Conservation (phyloP, 1,139 yeast genomes). For the Suhomyces choctaworum region DNA sequence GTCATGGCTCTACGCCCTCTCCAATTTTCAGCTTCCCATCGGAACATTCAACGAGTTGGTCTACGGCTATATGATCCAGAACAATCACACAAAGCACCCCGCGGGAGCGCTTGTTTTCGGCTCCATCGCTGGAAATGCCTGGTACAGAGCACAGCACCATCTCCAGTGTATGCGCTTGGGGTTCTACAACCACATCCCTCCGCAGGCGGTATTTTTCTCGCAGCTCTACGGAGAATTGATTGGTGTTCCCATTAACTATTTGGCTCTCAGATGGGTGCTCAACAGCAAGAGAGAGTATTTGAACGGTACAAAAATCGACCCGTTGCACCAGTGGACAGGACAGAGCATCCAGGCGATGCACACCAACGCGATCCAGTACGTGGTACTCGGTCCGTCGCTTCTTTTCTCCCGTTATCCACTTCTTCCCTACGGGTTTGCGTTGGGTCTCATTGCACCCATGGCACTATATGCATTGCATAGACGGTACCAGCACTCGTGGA, state of each 20-base stretch:
- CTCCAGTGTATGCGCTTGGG: conserved; percentile 51
- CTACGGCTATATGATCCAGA: conserved; percentile 47
- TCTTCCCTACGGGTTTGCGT: conserved; percentile 46
- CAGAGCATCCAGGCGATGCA: conserved; percentile 42
- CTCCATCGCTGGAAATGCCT: conserved; percentile 53
- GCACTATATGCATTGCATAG: conserved; percentile 32
- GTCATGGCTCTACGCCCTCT: conserved; percentile 51
- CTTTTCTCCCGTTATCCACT: conserved; percentile 41
- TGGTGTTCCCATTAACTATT: conserved; percentile 52
- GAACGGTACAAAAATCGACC: conserved; percentile 40
- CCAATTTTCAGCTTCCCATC: conserved; percentile 52
- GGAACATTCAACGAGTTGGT: conserved; percentile 53
- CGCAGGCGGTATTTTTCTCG: conserved; percentile 46
- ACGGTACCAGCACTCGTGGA: conserved; percentile 19
- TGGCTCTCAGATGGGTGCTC: conserved; percentile 49
- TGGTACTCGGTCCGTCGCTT: conserved; percentile 47
- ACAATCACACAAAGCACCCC: conserved; percentile 34
- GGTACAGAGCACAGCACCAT: conserved; percentile 54
- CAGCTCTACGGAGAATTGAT: conserved; percentile 51
- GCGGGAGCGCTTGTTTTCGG: conserved; percentile 52
- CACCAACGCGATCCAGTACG: conserved; percentile 52
- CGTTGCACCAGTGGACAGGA: conserved; percentile 55
- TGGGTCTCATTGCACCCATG: conserved; percentile 43
- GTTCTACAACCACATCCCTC: conserved; percentile 50
- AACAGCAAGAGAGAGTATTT: conserved; percentile 38